A percentile compares a stretch with the other conserved stretches of the same genome.
Evolutionary conservation across 176 grass and related monocot species (phyloP).

Genomic region (Calamus simplicifolius): DNA sequence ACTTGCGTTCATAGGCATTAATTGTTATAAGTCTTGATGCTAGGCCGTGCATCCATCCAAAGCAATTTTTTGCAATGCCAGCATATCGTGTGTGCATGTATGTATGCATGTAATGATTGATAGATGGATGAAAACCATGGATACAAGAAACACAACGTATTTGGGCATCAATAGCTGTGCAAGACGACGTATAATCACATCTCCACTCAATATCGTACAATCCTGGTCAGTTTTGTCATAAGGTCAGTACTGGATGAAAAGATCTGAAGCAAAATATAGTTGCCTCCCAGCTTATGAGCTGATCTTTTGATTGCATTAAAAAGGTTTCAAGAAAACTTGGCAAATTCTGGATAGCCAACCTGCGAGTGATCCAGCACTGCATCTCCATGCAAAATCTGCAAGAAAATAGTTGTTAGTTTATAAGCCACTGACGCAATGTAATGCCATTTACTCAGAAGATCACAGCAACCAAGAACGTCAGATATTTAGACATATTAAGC

Average conservation of each 20-base stretch:
- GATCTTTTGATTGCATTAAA: too few relatives aligned
- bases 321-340: too few relatives aligned
- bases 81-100: too few relatives aligned
- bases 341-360: constrained; percentile 24
- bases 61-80: too few relatives aligned
- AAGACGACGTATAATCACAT: constrained; percentile 93
- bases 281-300: too few relatives aligned
- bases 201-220: constrained; percentile 93
- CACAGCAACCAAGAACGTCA: too few relatives aligned
- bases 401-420: constrained; percentile 8
- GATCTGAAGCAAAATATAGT: neutral
- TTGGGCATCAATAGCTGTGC: constrained; percentile 60
- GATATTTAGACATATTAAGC: too few relatives aligned
- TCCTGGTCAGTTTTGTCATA: constrained; percentile 58
- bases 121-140: neutral
- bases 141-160: constrained; percentile 98
- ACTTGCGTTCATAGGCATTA: too few relatives aligned
- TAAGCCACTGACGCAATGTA: neutral
- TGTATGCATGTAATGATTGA: too few relatives aligned
- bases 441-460: neutral
- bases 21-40: too few relatives aligned
- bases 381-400: constrained; percentile 93
- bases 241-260: constrained; percentile 22
- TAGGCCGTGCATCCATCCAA: too few relatives aligned
- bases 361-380: constrained; percentile 73